Evolutionary conservation across 75 land plant species (phyloP).

Genomic region (Cryptomeria japonica): DNA sequence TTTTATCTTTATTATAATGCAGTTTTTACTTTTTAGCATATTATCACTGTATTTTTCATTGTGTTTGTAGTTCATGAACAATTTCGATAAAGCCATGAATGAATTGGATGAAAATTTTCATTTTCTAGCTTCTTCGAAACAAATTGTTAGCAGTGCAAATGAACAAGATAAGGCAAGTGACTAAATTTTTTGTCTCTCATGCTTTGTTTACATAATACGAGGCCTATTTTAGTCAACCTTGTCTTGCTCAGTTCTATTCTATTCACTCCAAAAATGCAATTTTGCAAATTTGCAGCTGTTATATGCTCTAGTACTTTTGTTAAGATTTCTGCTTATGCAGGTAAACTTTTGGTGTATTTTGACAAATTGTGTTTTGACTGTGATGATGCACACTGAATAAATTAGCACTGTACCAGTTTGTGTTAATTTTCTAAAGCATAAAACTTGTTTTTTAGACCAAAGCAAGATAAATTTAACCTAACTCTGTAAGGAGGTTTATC

Average conservation of each 20-base stretch:
- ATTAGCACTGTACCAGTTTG: not conserved
- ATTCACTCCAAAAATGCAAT: not conserved
- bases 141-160: slow-evolving; percentile 71
- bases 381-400: not conserved
- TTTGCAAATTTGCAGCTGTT: not conserved
- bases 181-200: not conserved
- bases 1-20: slow-evolving; percentile 1
- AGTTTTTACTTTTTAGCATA: not conserved
- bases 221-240: not conserved
- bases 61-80: slow-evolving; percentile 81
- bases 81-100: slow-evolving; percentile 93
- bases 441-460: not conserved
- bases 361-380: not conserved
- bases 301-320: not conserved
- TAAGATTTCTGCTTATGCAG: not conserved
- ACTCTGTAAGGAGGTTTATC: not conserved
- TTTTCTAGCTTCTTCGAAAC: slow-evolving; percentile 75
- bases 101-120: slow-evolving; percentile 67
- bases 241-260: not conserved
- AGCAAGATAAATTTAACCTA: not conserved
- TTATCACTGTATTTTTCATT: slow-evolving; percentile 7
- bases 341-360: not conserved
- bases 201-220: not conserved
- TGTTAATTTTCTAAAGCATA: not conserved
- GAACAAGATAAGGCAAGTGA: slow-evolving; percentile 83